Base-by-base conservation (phyloP, 2,329 filamentous ascomycete species). In the Colletotrichum tanaceti region DNA sequence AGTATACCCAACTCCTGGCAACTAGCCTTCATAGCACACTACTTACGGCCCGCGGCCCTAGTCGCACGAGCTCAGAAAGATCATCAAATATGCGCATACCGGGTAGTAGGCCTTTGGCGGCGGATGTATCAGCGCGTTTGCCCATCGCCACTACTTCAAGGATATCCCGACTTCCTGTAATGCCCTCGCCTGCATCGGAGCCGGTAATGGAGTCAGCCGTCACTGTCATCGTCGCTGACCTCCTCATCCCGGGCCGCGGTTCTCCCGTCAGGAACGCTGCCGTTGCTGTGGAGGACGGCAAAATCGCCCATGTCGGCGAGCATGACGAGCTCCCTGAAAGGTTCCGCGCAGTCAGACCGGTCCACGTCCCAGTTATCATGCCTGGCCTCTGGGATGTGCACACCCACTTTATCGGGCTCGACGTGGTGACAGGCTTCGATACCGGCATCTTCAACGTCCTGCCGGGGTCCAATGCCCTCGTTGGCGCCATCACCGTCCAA, bases 371-470 rank as follows among this genome's bases (percentile, higher is more conserved):
- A 0, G 79, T 83, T 11, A 72, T 85, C 10, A 82, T 87, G 76
- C 84, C 85, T 0, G 85, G 85, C 2, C 78, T 87, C 24, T 87
- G 84, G 84, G 85, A 87, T 65, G 82, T 79, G 69, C 85, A 86
- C 73, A 78, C 80, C 0, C 85, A 87, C 72, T 84, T 82, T 69
- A 70, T 79, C 5, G 84, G 81, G n/a, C 65, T 74, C 5, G 74
- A 74, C 22, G 65, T 72, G 18, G 57, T 70, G 22, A 58, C 50
- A 20, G 73, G 72, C 38, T 65, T 74, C 10, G 67, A 71, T 11
- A 58, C 35, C 14, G 59, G 65, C 13, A n/a, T 60, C 6, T 52
- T 50, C 35, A 58, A 58, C 24, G 60, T 75, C 62, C 58, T 74
- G 50, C 70, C 75, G 35, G 71, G 73, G 28, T 67, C 73, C 59